Conservation (phyloP, 2,329 filamentous ascomycete species). For the Chaetomiaceae sp. region DNA sequence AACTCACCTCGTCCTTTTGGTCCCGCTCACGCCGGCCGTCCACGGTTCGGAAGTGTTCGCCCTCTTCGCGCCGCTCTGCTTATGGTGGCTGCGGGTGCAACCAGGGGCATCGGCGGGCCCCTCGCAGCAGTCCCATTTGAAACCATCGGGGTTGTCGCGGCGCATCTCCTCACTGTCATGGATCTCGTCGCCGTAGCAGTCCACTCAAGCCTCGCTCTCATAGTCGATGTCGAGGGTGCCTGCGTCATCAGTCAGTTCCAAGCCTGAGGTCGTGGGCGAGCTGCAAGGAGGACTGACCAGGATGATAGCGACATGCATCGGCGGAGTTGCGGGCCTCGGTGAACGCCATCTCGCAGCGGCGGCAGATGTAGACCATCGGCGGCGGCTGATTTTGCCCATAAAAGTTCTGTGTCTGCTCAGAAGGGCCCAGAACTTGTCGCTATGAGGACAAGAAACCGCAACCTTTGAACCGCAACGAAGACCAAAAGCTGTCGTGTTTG, state of each 20-base stretch:
- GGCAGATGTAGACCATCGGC: background rate
- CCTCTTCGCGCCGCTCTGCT: background rate
- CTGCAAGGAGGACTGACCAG: background rate
- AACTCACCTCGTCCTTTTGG: background rate
- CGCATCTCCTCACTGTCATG: background rate
- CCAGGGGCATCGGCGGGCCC: background rate
- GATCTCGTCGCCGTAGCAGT: background rate
- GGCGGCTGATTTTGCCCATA: too few species aligned
- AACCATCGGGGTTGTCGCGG: background rate
- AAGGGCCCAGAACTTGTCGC: conserved; percentile 15
- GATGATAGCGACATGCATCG: background rate
- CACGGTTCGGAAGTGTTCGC: too few species aligned
- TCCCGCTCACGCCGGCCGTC: too few species aligned
- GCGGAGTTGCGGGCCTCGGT: background rate
- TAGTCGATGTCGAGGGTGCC: background rate
- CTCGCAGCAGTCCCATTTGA: background rate
- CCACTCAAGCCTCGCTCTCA: background rate
- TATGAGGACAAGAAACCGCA: conserved; percentile 14
- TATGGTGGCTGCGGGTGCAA: background rate
- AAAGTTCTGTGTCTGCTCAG: conserved; percentile 17
- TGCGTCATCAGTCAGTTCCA: background rate
- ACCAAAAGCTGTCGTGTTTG: conserved; percentile 13
- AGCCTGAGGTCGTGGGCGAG: too few species aligned
- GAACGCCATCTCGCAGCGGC: background rate
- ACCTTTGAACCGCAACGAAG: conserved; percentile 17